A percentile compares a stretch with the other conserved stretches of the same genome.
These are phyloP conservation scores for Pseudotsuga menziesii DNA, from an alignment of 75 land plant species.

Conservation along the genomic window DNA sequence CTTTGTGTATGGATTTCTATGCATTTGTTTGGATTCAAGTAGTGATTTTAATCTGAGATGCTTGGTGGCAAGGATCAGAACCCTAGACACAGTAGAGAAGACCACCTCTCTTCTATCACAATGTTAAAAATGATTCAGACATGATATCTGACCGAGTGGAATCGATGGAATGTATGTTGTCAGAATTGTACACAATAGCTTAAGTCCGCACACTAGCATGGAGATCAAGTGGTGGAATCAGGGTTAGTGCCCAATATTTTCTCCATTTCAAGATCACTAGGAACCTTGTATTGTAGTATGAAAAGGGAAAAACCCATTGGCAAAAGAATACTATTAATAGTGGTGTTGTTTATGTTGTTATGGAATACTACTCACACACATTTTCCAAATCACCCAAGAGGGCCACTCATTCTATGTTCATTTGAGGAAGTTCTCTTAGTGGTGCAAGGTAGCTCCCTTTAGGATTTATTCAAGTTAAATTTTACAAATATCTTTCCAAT, in stretches of 20 bases:
- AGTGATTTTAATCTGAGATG: too few species aligned
- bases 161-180: constrained; percentile 2
- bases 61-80: too few species aligned
- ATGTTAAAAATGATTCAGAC: not conserved
- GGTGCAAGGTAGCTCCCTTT: too few species aligned
- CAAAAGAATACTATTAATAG: constrained; percentile 17
- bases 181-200: not conserved
- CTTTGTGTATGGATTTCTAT: too few species aligned
- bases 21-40: too few species aligned
- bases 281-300: constrained; percentile 30
- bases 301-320: constrained; percentile 35
- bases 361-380: not conserved
- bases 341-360: constrained; percentile 22
- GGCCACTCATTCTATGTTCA: too few species aligned
- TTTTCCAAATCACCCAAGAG: too few species aligned
- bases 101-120: too few species aligned
- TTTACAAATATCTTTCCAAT: too few species aligned
- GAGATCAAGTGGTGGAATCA: constrained; percentile 15
- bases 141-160: not conserved
- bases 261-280: constrained; percentile 23
- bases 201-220: constrained; percentile 17
- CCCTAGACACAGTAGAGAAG: too few species aligned
- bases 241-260: constrained; percentile 20
- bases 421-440: too few species aligned
- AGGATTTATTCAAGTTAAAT: too few species aligned